Base-by-base conservation (phyloP, 208 protist genomes). In the Acanthamoeba healyi region DNA sequence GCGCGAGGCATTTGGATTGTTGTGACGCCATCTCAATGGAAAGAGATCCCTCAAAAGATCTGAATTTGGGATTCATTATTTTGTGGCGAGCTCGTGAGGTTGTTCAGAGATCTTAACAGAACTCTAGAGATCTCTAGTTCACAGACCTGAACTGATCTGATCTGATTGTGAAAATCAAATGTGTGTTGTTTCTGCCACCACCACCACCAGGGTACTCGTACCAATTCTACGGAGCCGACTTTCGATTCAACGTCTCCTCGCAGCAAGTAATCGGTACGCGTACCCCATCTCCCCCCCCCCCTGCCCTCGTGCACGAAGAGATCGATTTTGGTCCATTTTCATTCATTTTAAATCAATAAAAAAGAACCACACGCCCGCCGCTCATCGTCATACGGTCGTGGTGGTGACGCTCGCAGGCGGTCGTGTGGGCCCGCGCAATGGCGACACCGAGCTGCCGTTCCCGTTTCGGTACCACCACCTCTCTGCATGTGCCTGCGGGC, bases 211-310 rank as follows among this genome's bases (percentile, higher is more conserved):
- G 72, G 12, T 82, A 82, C 24, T 82, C 72, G 6, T 82, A 82
- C 29, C 72, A 51, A 82, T 82, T 82, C 72, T 82, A 54, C 22
- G 72, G 72, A 42, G 72, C 72, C 72, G 72, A 82, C 42, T 82
- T 82, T 51, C 72, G 72, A 82, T 82, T 82, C 42, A 82, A 82
- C 42, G 72, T 82, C 34, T 54, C 72, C 36, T 82, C 72, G 1
- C 72, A 82, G 72, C 72, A 82, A 82, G 72, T 82, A 14, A 51
- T 82, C 72, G 72, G 72, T 82, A n/a, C 63, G 63, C n/a, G 10
- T 58, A 58, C 51, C 19, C 51, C 51, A 19, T 58, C 51, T 19
- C n/a, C 34, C 63, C n/a, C 61, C 61, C 61, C 26, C n/a, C 5
- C 15, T 40, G 12, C 29, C 6, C 15, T 72, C 12, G 15, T 2